These are phyloP conservation scores for Microcyclosporella mali DNA, from an alignment of 2,329 filamentous ascomycete genomes.

Conservation along the genomic window DNA sequence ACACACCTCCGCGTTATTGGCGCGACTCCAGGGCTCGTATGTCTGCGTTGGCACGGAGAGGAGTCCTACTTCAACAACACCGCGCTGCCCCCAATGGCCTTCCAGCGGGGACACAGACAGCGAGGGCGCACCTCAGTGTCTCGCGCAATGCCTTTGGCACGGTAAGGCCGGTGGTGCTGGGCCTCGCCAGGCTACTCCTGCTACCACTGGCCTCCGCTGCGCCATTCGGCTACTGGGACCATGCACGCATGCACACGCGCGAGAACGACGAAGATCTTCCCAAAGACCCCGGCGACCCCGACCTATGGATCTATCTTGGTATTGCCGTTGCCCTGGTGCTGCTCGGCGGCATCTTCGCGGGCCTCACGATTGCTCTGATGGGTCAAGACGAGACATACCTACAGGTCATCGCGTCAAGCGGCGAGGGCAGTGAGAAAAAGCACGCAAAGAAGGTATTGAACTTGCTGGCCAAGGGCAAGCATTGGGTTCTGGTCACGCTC, in stretches of 20 bases:
- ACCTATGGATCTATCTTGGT: constrained; percentile 73
- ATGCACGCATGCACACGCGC: constrained; percentile 6
- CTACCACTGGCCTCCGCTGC: constrained; percentile 20
- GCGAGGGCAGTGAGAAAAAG: constrained; percentile 75
- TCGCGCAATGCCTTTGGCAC: constrained; percentile 8
- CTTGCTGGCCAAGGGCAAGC: constrained; percentile 80
- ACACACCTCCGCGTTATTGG: neutral
- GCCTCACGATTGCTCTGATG: constrained; percentile 82
- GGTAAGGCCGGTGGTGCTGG: constrained; percentile 16
- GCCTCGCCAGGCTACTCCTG: constrained; percentile 16
- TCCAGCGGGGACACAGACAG: too few relatives aligned
- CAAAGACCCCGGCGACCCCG: constrained; percentile 45
- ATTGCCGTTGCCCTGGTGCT: constrained; percentile 77
- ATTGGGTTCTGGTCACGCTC: constrained; percentile 95
- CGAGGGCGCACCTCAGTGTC: too few relatives aligned
- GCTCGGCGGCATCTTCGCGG: constrained; percentile 86
- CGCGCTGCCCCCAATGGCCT: neutral
- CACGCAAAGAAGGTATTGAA: constrained; percentile 77
- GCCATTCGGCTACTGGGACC: constrained; percentile 9
- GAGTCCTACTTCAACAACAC: constrained; percentile 1
- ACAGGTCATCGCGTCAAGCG: constrained; percentile 83
- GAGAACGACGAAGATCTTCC: constrained; percentile 19
- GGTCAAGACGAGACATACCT: constrained; percentile 91
- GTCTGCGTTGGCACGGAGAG: constrained; percentile 5
- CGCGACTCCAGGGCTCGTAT: constrained; percentile 7